A percentile compares a stretch with the other conserved stretches of the same genome.
phyloP scores from a whole-genome alignment of 2,329 filamentous ascomycete species.

The Rhinocladiella similis region DNA sequence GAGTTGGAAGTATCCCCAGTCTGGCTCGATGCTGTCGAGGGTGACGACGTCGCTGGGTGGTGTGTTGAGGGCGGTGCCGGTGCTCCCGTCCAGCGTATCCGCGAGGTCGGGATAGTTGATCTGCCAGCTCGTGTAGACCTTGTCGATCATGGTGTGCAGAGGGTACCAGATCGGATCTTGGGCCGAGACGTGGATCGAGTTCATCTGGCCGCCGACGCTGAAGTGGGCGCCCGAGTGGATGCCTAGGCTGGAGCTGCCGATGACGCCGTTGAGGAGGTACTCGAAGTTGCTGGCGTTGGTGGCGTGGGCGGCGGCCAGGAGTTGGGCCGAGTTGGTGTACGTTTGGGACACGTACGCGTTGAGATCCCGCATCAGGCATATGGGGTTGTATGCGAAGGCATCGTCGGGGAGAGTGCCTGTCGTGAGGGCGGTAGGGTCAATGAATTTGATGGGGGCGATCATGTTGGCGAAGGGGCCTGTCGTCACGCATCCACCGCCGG shows the following conservation, averaged over 20 bases:
- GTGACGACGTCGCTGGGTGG: slow-evolving; percentile 28
- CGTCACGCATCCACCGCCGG: slow-evolving; percentile 31
- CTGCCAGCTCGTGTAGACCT: slow-evolving; percentile 29
- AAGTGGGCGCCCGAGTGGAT: slow-evolving; percentile 31
- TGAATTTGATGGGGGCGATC: slow-evolving; percentile 24
- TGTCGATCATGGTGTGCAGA: slow-evolving; percentile 30
- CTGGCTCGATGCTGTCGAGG: slow-evolving; percentile 24
- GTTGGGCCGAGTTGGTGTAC: slow-evolving; percentile 24
- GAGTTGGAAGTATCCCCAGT: slow-evolving; percentile 28
- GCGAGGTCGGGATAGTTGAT: slow-evolving; percentile 25
- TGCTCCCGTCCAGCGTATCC: slow-evolving; percentile 23
- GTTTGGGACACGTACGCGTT: slow-evolving; percentile 29
- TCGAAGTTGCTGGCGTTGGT: slow-evolving; percentile 26
- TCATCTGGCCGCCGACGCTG: slow-evolving; percentile 29
- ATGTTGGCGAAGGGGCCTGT: slow-evolving; percentile 31
- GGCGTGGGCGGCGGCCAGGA: slow-evolving; percentile 26
- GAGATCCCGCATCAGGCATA: slow-evolving; percentile 29
- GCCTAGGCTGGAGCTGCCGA: slow-evolving; percentile 25
- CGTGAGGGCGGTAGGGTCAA: slow-evolving; percentile 24
- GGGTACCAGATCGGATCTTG: slow-evolving; percentile 32
- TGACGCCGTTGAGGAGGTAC: slow-evolving; percentile 28
- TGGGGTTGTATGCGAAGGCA: slow-evolving; percentile 27
- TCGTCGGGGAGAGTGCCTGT: slow-evolving; percentile 22
- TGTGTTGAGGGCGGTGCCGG: slow-evolving; percentile 27
- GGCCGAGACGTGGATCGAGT: slow-evolving; percentile 27